phyloP scores from a whole-genome alignment of 805 yeast genomes.

The Metschnikowia koreensis region DNA sequence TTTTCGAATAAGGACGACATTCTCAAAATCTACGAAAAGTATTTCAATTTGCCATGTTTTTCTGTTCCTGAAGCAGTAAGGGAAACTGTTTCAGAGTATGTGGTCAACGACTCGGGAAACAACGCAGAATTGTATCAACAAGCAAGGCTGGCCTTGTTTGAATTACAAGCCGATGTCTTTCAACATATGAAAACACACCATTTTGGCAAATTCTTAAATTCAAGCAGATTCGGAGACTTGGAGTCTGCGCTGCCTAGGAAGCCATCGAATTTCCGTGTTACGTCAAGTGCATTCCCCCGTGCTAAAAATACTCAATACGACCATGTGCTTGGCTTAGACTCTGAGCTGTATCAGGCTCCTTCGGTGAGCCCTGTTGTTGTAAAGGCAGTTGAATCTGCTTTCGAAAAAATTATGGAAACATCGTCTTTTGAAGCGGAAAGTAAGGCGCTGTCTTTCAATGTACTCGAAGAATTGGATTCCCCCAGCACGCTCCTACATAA shows the following conservation, averaged over 20 bases:
- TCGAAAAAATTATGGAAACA: conserved; percentile 53
- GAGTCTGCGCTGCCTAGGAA: conserved; percentile 6
- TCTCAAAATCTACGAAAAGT: conserved; percentile 44
- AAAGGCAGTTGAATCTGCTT: conserved; percentile 66
- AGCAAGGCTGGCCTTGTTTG: conserved; percentile 61
- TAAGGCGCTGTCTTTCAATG: background rate
- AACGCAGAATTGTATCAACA: conserved; percentile 36
- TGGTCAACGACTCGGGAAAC: conserved; percentile 7
- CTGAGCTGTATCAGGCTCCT: background rate
- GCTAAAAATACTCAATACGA: background rate
- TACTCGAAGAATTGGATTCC: conserved; percentile 1
- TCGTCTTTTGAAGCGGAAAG: conserved; percentile 11
- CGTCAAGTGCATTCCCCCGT: conserved; percentile 8
- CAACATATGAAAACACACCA: conserved; percentile 51
- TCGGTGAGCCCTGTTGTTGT: conserved; percentile 46
- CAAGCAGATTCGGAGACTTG: conserved; percentile 35
- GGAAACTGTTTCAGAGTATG: conserved; percentile 8
- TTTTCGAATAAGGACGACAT: conserved; percentile 54
- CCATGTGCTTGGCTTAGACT: background rate
- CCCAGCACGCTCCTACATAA: background rate
- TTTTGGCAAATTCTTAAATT: conserved; percentile 56
- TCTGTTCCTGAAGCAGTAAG: conserved; percentile 1
- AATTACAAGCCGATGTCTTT: conserved; percentile 54
- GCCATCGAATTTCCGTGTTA: conserved; percentile 1
- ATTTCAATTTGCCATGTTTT: conserved; percentile 28